Evolutionary conservation across 768 basidiomycete genomes (phyloP), one percentile per base, ranked within the genome.

Genomic region (Suillus plorans): DNA sequence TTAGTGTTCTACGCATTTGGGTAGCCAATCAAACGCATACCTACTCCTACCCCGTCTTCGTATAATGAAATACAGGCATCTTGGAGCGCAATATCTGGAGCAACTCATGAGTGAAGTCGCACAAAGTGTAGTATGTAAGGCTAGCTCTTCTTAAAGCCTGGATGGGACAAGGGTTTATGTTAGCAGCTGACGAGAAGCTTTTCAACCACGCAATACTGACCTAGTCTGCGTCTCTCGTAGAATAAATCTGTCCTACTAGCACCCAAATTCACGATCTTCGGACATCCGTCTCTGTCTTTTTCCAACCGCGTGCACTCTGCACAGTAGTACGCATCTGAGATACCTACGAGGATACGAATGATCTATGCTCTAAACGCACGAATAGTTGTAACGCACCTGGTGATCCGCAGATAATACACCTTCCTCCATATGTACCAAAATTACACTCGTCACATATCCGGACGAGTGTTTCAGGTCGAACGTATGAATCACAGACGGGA

Each of bases 401-500:
- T 52, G 95, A 89, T 58, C 95, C 94, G 70, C 97, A 99, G 67
- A 99, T 97, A 78, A 98, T 99, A 76, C 97, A 99, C 68, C 95
- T 85, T 59, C 97, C 97, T 28, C 97, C 95, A 75, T 97, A 97
- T 53, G 95, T 97, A 69, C 95, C 94, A 80, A 99, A 99, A 78
- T 99, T 99, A 79, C 97, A 99, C 81, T 99, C 97, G 76, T 99
- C 97, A 77, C 97, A 99, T 69, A 98, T 98, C 67, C 97, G 88
- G 64, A 99, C 97, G 68, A 99, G 85, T 28, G 97, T 99, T 80
- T 97, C 96, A 71, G 97, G 97, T 71, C 97, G 88, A 67, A 99
- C 97, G 80, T 99, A 99, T 63, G 97, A 98, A 81, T 99, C 97
- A 81, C 97, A 99, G 53, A 98, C 94, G 10, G 97, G 97, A 77